phyloP scores from a whole-genome alignment of 1,284 basidiomycete species.

The Baeospora myosura region DNA sequence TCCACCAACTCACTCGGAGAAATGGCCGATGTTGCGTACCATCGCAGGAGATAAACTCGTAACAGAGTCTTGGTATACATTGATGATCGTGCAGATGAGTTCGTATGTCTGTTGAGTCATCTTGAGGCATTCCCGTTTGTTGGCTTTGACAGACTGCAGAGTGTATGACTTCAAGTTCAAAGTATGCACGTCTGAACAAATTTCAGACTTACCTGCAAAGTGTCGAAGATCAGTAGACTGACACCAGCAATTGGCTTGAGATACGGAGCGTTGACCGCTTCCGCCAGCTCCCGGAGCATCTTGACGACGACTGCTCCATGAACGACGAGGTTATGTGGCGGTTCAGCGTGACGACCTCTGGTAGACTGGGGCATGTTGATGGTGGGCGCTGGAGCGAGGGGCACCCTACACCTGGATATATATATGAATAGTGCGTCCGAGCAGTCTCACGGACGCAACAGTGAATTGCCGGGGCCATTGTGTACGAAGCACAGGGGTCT shows the following conservation, averaged over 20 bases:
- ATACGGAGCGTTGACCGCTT: background rate
- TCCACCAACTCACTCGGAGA: background rate
- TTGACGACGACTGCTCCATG: background rate
- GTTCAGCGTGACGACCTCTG: no score
- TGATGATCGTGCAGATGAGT: background rate
- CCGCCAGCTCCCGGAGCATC: background rate
- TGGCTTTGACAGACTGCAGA: background rate
- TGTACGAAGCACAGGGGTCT: no score
- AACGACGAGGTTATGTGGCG: no score
- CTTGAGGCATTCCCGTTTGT: background rate
- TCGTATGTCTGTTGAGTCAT: background rate
- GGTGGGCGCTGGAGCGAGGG: no score
- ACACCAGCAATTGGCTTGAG: background rate
- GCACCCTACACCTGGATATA: no score
- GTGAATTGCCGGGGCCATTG: no score
- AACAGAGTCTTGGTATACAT: background rate
- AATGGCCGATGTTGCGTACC: background rate
- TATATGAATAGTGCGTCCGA: no score
- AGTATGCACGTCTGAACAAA: background rate
- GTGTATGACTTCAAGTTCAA: background rate
- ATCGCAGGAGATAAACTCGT: background rate
- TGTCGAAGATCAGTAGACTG: background rate
- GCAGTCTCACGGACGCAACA: no score
- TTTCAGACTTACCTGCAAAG: background rate
- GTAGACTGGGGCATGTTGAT: no score